Evolutionary conservation across 805 yeast species (phyloP).

Genomic region (Candida tibetensis): DNA sequence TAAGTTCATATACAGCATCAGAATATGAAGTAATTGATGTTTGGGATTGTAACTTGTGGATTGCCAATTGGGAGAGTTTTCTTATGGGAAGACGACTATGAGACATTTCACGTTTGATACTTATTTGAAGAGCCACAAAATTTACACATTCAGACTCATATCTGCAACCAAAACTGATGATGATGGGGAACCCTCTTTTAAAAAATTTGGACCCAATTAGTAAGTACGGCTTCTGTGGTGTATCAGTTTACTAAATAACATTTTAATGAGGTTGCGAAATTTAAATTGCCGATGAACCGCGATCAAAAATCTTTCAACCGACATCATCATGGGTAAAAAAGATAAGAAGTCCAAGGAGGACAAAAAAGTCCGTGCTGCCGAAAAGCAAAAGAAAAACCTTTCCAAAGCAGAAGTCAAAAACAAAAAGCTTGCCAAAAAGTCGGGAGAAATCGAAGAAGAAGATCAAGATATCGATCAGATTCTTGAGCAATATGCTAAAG

Average conservation of each 20-base stretch:
- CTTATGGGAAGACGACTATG: too few species aligned
- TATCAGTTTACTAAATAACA: too few species aligned
- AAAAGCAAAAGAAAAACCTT: slow-evolving; percentile 71
- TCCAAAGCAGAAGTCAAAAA: slow-evolving; percentile 71
- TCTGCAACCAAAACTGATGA: too few species aligned
- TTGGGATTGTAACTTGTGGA: slow-evolving; percentile 27
- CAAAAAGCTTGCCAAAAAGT: slow-evolving; percentile 71
- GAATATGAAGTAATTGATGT: slow-evolving; percentile 30
- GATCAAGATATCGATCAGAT: slow-evolving; percentile 85
- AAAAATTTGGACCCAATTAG: too few species aligned
- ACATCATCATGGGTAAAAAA: slow-evolving; percentile 76
- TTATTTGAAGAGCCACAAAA: too few species aligned
- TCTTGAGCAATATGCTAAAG: slow-evolving; percentile 68
- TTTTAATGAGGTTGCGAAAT: not conserved
- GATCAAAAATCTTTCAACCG: slow-evolving; percentile 1
- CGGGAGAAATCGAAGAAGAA: slow-evolving; percentile 79
- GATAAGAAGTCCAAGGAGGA: slow-evolving; percentile 86
- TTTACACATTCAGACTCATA: too few species aligned
- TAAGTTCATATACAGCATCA: slow-evolving; percentile 47
- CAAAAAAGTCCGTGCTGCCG: slow-evolving; percentile 84
- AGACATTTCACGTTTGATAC: too few species aligned
- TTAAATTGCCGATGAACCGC: too few species aligned
- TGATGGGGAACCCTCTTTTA: too few species aligned
- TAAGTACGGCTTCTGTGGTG: too few species aligned
- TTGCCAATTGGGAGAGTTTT: not conserved